These are phyloP conservation scores for Agaricus blazei DNA, from an alignment of 768 basidiomycete genomes.

Conservation along the genomic window DNA sequence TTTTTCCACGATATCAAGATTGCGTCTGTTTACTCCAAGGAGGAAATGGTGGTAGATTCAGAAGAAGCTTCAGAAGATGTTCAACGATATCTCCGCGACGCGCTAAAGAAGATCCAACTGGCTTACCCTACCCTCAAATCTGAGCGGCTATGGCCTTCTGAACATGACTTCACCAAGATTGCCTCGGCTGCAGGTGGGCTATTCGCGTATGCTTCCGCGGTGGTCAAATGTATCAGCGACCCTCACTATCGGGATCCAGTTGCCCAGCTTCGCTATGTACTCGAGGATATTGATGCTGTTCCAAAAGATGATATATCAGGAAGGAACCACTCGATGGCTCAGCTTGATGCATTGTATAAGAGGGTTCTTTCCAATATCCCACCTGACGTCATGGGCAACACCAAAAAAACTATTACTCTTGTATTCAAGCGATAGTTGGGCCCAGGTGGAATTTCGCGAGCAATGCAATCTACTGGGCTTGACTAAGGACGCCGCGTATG, in stretches of 20 bases:
- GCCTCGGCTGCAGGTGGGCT: conserved; percentile 17
- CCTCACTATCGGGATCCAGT: background rate
- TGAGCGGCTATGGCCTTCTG: conserved; percentile 15
- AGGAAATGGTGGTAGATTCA: background rate
- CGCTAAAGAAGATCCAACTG: conserved; percentile 1
- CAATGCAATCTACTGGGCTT: background rate
- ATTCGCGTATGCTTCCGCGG: conserved; percentile 21
- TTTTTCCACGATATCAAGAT: conserved; percentile 3
- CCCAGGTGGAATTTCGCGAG: background rate
- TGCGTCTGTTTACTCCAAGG: background rate
- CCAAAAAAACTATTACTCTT: background rate
- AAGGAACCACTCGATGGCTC: background rate
- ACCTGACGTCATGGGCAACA: background rate
- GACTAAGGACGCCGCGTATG: background rate
- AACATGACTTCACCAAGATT: conserved; percentile 8
- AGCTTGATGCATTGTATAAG: no score
- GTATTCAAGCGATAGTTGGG: background rate
- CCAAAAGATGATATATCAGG: no score
- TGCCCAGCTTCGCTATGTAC: background rate
- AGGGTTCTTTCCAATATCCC: no score
- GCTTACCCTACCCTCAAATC: background rate
- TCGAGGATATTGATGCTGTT: background rate
- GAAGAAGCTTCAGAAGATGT: no score
- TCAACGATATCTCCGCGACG: no score
- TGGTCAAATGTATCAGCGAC: conserved; percentile 17